A percentile compares a stretch with the other conserved stretches of the same genome.
Conservation (phyloP, 148 eudicot genomes). For the Diospyros kaki region DNA sequence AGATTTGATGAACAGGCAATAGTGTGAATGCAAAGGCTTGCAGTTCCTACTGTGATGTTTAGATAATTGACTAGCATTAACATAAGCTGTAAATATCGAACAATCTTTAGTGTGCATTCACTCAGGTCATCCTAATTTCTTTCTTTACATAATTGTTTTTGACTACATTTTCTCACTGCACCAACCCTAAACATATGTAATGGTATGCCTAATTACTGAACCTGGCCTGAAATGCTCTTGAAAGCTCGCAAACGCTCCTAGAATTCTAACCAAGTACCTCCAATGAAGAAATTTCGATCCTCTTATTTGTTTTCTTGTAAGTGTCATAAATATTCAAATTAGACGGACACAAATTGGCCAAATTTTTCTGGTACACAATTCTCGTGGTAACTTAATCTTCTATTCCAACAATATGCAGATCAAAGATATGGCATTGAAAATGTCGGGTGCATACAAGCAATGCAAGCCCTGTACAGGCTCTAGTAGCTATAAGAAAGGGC, state of each 20-base stretch:
- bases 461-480: constrained; percentile 72
- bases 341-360: background rate
- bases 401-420: constrained; percentile 44
- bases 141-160: background rate
- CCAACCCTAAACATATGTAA: background rate
- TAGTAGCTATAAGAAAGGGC: constrained; percentile 57
- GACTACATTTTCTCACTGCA: background rate
- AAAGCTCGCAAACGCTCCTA: background rate
- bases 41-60: background rate
- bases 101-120: background rate
- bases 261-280: background rate
- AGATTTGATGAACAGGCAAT: background rate
- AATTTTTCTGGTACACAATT: background rate
- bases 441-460: constrained; percentile 61
- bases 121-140: background rate
- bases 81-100: background rate
- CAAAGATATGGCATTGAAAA: constrained; percentile 90
- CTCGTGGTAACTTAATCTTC: background rate
- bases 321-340: background rate
- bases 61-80: background rate
- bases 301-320: background rate
- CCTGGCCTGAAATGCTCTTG: background rate
- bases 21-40: background rate
- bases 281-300: constrained; percentile 1
- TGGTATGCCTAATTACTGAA: background rate